phyloP scores from a whole-genome alignment of 148 eudicot genomes.

The Dianthus caryophyllus region DNA sequence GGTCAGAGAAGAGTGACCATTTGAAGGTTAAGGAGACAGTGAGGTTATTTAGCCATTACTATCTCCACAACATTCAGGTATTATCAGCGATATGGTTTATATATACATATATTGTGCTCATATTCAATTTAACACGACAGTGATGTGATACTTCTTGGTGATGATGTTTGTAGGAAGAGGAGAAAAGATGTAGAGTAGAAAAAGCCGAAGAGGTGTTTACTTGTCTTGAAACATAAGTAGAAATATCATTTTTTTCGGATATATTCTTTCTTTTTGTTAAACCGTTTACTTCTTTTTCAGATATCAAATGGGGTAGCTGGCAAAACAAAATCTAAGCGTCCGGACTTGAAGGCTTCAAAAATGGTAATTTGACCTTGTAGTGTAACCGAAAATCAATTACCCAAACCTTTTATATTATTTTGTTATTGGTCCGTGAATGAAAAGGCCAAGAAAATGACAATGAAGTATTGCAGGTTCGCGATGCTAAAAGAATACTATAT shows the following conservation, averaged over 20 bases:
- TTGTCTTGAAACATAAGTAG: slow-evolving; percentile 2
- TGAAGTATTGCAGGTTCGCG: slow-evolving; percentile 52
- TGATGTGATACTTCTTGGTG: neutral
- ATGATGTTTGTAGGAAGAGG: slow-evolving; percentile 54
- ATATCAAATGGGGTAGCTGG: slow-evolving; percentile 13
- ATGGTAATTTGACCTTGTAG: slow-evolving; percentile 23
- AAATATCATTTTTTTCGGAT: too few relatives aligned
- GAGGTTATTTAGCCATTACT: slow-evolving; percentile 51
- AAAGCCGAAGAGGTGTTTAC: slow-evolving; percentile 22
- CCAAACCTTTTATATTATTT: neutral
- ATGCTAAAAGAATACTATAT: slow-evolving; percentile 30
- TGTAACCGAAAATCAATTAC: neutral
- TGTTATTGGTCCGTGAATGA: neutral
- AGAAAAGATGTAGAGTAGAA: slow-evolving; percentile 41
- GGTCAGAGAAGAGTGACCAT: slow-evolving; percentile 34
- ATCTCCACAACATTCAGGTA: slow-evolving; percentile 77
- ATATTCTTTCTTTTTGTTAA: neutral
- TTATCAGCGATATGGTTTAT: neutral
- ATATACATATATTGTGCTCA: neutral
- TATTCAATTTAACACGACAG: neutral
- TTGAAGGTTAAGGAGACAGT: slow-evolving; percentile 53
- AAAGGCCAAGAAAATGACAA: neutral
- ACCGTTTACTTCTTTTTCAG: slow-evolving; percentile 2
- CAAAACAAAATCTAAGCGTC: slow-evolving; percentile 32
- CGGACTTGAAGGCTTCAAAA: slow-evolving; percentile 38